These are phyloP conservation scores for Saccharum officinarum DNA, from an alignment of 176 grass and related monocot genomes.

Conservation along the genomic window DNA sequence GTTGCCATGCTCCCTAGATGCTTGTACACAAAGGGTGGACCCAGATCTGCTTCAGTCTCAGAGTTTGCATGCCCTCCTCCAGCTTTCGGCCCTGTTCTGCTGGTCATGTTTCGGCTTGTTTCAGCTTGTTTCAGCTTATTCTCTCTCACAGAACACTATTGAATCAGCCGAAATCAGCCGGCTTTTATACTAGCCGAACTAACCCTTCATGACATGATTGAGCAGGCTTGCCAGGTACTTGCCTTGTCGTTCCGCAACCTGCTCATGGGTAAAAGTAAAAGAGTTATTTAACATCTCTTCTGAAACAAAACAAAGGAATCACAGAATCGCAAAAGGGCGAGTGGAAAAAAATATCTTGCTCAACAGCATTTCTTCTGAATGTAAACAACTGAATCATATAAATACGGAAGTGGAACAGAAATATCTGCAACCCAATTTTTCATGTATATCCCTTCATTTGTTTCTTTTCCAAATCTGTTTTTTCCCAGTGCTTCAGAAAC, in stretches of 20 bases:
- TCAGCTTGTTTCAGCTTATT: no score
- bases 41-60: conserved; percentile 49
- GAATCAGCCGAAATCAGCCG: no score
- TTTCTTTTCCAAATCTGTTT: not conserved
- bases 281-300: conserved; percentile 4
- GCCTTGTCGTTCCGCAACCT: conserved; percentile 96
- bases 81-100: no score
- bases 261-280: conserved; percentile 21
- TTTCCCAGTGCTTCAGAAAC: not conserved
- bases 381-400: not conserved
- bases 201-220: conserved; percentile 58
- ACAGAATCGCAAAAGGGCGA: not conserved
- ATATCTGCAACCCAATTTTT: not conserved
- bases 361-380: conserved; percentile 3
- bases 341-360: not conserved
- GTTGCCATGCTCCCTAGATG: conserved; percentile 97
- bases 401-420: not conserved
- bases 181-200: no score
- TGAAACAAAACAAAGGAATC: not conserved
- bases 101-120: no score
- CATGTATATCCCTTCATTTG: not conserved
- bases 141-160: no score
- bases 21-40: conserved; percentile 77
- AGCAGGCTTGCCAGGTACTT: conserved; percentile 69
- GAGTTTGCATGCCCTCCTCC: conserved; percentile 77